A percentile compares a stretch with the other conserved stretches of the same genome.
Conservation (phyloP, 176 grass and related monocot species). For the Echinochloa phyllopogon region DNA sequence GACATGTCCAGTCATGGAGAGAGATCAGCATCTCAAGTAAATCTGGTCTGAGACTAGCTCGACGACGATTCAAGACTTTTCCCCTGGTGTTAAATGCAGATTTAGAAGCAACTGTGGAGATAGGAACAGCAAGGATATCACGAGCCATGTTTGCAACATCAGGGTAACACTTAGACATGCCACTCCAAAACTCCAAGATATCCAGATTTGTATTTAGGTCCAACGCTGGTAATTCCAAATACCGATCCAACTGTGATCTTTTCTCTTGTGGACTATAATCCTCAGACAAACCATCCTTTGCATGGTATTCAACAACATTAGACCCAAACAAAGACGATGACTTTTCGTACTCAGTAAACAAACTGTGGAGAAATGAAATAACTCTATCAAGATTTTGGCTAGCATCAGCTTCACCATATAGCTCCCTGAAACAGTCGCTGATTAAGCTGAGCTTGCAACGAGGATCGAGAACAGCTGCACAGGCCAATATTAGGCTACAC, state of each 20-base stretch:
- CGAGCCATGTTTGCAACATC: constrained; percentile 31
- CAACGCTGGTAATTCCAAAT: constrained; percentile 22
- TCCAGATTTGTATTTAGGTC: constrained; percentile 28
- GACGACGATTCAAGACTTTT: constrained; percentile 4
- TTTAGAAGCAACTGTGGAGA: constrained; percentile 28
- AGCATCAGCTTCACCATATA: constrained; percentile 29
- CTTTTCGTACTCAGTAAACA: constrained; percentile 15
- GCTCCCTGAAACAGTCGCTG: constrained; percentile 33
- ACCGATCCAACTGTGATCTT: constrained; percentile 20
- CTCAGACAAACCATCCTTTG: constrained; percentile 33
- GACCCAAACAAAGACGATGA: constrained; percentile 4
- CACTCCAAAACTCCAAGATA: constrained; percentile 40
- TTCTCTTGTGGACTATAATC: constrained; percentile 16
- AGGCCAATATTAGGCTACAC: constrained; percentile 13
- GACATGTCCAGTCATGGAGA: constrained; percentile 42
- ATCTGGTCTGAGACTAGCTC: background rate
- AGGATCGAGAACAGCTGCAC: constrained; percentile 38
- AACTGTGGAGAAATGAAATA: constrained; percentile 3
- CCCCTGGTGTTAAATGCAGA: constrained; percentile 23
- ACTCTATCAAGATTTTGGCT: constrained; percentile 17
- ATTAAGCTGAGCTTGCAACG: constrained; percentile 42
- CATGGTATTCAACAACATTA: constrained; percentile 25
- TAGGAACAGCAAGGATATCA: constrained; percentile 42
- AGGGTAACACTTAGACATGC: constrained; percentile 40
- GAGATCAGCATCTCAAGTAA: constrained; percentile 36